Evolutionary conservation across 2,329 filamentous ascomycete genomes (phyloP).

Genomic region (Trichoderma sp.): DNA sequence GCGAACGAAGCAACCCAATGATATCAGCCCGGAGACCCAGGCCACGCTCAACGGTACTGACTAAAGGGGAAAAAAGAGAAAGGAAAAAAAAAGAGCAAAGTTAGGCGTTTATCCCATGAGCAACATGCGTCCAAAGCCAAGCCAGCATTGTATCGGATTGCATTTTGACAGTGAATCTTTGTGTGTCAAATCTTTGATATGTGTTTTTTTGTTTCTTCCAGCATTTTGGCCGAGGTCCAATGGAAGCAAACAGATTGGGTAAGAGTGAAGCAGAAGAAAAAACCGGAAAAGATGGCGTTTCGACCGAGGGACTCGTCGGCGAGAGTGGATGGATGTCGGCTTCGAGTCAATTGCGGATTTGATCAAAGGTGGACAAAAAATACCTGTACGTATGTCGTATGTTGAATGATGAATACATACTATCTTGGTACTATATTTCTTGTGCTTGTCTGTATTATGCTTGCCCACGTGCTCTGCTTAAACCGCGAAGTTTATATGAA

Average conservation of each 20-base stretch:
- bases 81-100: background rate
- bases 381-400: background rate
- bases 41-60: slow-evolving; percentile 24
- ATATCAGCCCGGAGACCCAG: slow-evolving; percentile 31
- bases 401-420: background rate
- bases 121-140: background rate
- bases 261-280: background rate
- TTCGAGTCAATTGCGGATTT: background rate
- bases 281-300: background rate
- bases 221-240: background rate
- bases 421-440: background rate
- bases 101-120: background rate
- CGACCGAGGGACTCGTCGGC: background rate
- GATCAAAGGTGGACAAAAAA: background rate
- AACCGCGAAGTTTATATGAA: background rate
- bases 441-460: background rate
- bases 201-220: slow-evolving; percentile 12
- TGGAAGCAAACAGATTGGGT: slow-evolving; percentile 16
- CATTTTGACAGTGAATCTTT: background rate
- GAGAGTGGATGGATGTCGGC: background rate
- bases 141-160: slow-evolving; percentile 1
- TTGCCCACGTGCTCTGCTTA: background rate
- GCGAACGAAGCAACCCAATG: slow-evolving; percentile 47
- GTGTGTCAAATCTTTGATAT: slow-evolving; percentile 7
- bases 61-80: background rate